phyloP scores from a whole-genome alignment of 495 filamentous ascomycete species.

The Trichoderma erinaceum region DNA sequence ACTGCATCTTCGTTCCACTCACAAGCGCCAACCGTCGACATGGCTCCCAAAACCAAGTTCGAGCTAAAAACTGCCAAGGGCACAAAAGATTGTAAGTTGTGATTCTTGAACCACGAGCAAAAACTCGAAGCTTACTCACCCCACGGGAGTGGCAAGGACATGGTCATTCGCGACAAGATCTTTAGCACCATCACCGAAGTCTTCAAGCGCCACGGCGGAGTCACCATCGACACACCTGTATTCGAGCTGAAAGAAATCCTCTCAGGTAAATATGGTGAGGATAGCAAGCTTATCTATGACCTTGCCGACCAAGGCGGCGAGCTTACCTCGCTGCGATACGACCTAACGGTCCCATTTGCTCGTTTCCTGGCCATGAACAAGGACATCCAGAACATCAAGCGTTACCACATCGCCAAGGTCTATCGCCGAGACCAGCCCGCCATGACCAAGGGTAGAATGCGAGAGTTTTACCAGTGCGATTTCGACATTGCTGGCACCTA shows the following conservation, averaged over 20 bases:
- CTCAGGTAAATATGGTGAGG: constrained; percentile 86
- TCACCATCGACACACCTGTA: constrained; percentile 79
- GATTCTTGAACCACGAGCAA: background rate
- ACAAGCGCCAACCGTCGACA: constrained; percentile 19
- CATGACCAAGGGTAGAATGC: constrained; percentile 83
- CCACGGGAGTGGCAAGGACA: constrained; percentile 61
- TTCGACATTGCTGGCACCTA: constrained; percentile 90
- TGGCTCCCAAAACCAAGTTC: constrained; percentile 41
- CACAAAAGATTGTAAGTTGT: constrained; percentile 39
- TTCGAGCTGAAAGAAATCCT: constrained; percentile 76
- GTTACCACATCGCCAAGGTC: constrained; percentile 86
- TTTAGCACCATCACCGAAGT: constrained; percentile 75
- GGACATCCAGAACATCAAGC: constrained; percentile 66
- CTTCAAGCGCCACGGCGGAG: constrained; percentile 81
- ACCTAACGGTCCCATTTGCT: constrained; percentile 59
- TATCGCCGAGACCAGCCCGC: constrained; percentile 74
- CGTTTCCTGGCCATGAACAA: constrained; percentile 83
- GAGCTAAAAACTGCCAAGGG: constrained; percentile 46
- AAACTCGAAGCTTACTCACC: constrained; percentile 21
- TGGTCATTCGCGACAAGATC: constrained; percentile 76
- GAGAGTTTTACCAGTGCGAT: constrained; percentile 97
- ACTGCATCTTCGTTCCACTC: background rate
- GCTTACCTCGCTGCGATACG: constrained; percentile 51
- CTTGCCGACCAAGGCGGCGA: constrained; percentile 81
- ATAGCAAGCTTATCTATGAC: constrained; percentile 88